Evolutionary conservation across 2,329 filamentous ascomycete species (phyloP).

Genomic region (Fusarium longipes): DNA sequence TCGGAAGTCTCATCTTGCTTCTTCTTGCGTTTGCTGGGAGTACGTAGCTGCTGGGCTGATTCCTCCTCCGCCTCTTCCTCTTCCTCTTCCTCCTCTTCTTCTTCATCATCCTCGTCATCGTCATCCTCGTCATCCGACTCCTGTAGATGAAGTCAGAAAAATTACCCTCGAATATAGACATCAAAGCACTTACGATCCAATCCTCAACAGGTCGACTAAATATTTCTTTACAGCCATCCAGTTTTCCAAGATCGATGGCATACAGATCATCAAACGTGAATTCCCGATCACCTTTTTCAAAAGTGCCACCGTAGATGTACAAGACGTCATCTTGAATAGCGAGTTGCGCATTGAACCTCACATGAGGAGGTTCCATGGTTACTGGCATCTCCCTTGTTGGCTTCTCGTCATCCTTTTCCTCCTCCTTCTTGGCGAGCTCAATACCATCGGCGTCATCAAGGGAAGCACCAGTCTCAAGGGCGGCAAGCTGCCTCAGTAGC

Average conservation of each 20-base stretch:
- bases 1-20: constrained; percentile 59
- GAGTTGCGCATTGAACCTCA: constrained; percentile 89
- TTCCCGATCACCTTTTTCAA: constrained; percentile 93
- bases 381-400: constrained; percentile 72
- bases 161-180: background rate
- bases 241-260: constrained; percentile 90
- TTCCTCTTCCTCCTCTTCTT: constrained; percentile 67
- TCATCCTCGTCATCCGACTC: constrained; percentile 70
- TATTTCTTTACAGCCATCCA: constrained; percentile 93
- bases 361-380: constrained; percentile 85
- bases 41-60: constrained; percentile 59
- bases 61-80: constrained; percentile 65
- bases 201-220: constrained; percentile 86
- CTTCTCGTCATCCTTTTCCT: constrained; percentile 66
- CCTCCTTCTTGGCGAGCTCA: constrained; percentile 62
- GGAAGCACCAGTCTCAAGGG: constrained; percentile 79
- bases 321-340: constrained; percentile 92
- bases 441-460: constrained; percentile 65
- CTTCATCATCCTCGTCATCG: constrained; percentile 69
- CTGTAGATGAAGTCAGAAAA: constrained; percentile 51
- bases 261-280: constrained; percentile 97
- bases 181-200: constrained; percentile 71
- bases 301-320: constrained; percentile 95
- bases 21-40: constrained; percentile 68
- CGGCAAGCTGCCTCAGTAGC: constrained; percentile 84